These are phyloP conservation scores for Fusarium falciforme DNA, from an alignment of 2,329 filamentous ascomycete species.

Conservation along the genomic window DNA sequence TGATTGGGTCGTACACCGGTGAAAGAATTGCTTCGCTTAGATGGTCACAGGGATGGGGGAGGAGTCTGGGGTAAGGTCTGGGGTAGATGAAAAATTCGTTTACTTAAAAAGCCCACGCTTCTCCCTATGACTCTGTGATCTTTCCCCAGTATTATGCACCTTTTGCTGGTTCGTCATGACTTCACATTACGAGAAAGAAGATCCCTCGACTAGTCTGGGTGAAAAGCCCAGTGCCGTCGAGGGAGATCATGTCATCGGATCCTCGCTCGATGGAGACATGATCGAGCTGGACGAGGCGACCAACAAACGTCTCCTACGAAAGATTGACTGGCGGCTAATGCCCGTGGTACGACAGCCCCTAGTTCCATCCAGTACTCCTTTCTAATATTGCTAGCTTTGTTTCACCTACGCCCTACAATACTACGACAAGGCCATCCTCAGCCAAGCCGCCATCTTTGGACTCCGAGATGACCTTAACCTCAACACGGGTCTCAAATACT, in stretches of 20 bases:
- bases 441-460: slow-evolving; percentile 48
- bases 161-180: not conserved
- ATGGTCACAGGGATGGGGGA: not conserved
- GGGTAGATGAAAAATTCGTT: not conserved
- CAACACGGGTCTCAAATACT: slow-evolving; percentile 44
- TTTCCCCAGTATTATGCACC: not conserved
- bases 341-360: slow-evolving; percentile 29
- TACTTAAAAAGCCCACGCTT: not conserved
- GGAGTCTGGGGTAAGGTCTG: not conserved
- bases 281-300: slow-evolving; percentile 22
- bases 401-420: slow-evolving; percentile 49
- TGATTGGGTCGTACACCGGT: not conserved
- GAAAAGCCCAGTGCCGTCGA: not conserved
- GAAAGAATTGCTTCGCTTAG: not conserved
- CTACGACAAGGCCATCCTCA: slow-evolving; percentile 44
- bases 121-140: not conserved
- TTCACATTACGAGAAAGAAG: not conserved
- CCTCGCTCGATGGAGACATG: not conserved
- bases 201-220: not conserved
- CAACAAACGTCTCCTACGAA: slow-evolving; percentile 24
- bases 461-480: slow-evolving; percentile 45
- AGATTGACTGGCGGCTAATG: slow-evolving; percentile 42
- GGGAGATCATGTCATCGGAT: not conserved
- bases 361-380: not conserved
- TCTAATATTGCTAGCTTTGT: slow-evolving; percentile 33